Conservation (phyloP, 1,139 yeast genomes). For the Taphrina pruni region DNA sequence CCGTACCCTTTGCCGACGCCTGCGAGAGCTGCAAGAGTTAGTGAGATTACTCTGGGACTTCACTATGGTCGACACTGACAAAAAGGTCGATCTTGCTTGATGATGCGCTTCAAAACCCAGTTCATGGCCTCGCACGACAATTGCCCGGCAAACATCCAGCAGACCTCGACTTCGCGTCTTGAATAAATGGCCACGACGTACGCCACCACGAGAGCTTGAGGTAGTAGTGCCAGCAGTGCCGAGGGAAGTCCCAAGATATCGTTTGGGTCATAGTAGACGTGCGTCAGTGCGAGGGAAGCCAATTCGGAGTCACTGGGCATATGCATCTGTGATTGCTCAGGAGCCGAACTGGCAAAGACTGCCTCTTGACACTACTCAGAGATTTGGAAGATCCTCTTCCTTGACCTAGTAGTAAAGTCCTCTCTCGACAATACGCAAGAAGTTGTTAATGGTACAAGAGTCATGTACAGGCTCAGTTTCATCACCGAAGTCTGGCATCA, state of each 20-base stretch:
- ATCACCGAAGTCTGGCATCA: no score
- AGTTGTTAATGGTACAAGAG: no score
- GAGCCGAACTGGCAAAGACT: no score
- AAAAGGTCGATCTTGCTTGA: slow-evolving; percentile 79
- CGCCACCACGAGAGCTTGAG: slow-evolving; percentile 77
- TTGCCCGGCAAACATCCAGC: slow-evolving; percentile 84
- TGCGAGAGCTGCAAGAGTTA: slow-evolving; percentile 11
- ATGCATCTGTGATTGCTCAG: background rate
- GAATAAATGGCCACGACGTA: slow-evolving; percentile 82
- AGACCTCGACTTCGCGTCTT: slow-evolving; percentile 84
- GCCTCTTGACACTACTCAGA: background rate
- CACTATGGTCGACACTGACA: slow-evolving; percentile 39
- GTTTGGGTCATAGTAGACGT: slow-evolving; percentile 74
- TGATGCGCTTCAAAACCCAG: slow-evolving; percentile 65
- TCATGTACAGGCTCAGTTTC: no score
- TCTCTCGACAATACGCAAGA: no score
- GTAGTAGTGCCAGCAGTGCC: slow-evolving; percentile 81
- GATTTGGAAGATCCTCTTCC: no score
- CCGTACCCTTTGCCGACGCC: slow-evolving; percentile 67
- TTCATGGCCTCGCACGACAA: slow-evolving; percentile 76
- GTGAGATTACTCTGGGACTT: background rate
- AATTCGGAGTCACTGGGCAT: slow-evolving; percentile 20
- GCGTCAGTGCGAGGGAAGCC: slow-evolving; percentile 58
- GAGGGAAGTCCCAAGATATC: slow-evolving; percentile 66
- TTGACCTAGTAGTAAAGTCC: no score